Conservation (phyloP, 2,329 filamentous ascomycete species). For the Colletotrichum cuscutae region DNA sequence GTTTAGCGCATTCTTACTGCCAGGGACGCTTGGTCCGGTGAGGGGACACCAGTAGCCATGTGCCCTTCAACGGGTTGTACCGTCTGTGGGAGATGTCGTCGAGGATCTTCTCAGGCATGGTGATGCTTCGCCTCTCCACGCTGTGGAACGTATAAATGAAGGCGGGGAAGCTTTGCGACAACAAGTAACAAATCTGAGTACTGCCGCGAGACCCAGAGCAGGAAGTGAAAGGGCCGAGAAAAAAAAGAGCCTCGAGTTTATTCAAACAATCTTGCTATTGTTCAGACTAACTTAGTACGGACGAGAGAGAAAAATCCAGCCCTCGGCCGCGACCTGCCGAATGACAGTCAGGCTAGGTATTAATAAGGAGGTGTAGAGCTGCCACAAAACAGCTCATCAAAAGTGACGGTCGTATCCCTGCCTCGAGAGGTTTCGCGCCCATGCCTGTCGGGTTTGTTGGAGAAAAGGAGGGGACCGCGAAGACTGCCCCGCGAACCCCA, state of each 20-base stretch:
- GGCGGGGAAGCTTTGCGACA: constrained; percentile 26
- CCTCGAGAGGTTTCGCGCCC: not conserved
- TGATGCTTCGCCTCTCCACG: constrained; percentile 33
- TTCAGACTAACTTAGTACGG: constrained; percentile 13
- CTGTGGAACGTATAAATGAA: not conserved
- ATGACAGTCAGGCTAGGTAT: constrained; percentile 7
- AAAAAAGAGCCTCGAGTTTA: constrained; percentile 4
- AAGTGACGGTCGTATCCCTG: constrained; percentile 31
- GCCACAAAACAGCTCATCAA: constrained; percentile 32
- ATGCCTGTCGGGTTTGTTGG: not conserved
- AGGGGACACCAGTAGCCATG: constrained; percentile 94
- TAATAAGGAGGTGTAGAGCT: constrained; percentile 2
- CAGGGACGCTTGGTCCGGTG: constrained; percentile 97
- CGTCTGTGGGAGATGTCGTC: constrained; percentile 97
- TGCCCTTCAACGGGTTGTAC: constrained; percentile 90
- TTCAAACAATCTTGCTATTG: constrained; percentile 22
- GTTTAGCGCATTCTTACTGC: constrained; percentile 74
- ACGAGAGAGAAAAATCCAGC: not conserved
- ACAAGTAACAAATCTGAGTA: not conserved
- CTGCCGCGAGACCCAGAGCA: not conserved
- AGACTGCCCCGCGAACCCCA: constrained; percentile 33
- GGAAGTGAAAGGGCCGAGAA: not conserved
- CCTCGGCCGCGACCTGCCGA: constrained; percentile 26
- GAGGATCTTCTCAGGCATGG: constrained; percentile 80
- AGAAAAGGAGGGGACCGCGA: constrained; percentile 5